Base-by-base conservation (phyloP, 1,139 yeast genomes). In the Zygosaccharomyces sapae region DNA sequence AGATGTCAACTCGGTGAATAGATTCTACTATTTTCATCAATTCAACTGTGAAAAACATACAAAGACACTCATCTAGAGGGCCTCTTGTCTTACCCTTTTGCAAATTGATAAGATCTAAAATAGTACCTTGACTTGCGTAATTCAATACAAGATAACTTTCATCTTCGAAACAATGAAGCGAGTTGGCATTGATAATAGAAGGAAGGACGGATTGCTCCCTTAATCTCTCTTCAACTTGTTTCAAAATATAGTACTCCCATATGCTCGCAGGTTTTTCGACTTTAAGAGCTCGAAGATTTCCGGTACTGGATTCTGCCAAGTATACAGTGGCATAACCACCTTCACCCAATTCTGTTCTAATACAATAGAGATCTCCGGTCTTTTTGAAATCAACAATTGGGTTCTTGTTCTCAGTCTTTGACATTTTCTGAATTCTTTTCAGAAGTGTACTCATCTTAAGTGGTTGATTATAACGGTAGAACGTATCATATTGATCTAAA, bases 291-390 rank as follows among this genome's bases (percentile, higher is more conserved):
- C 74, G 75, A 30, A 78, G 61, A 3, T 68, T 61, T 0, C 88
- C 89, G 13, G 72, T 66, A 46, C 79, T 80, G 8, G 81, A 74
- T 63, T 86, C 94, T 0, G 86, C 83, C 20, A 87, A 69, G 61
- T 81, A 88, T 0, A 88, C 96, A 1, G 80, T 74, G 0, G 94
- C 95, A 67, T 74, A 83, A 0, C 94, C 95, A 6, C 96, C 95
- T 57, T 76, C 76, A 0, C 96, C 96, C 9, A 90, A 68, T 53
- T 81, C 79, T 44, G 74, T 73, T 35, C 80, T 72, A 48, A 87
- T 70, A 52, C 82, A 77, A 59, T 72, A 80, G 4, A 77, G 70
- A 46, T 76, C 80, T 41, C 73, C 73, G 1, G 79, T 80, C 50
- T 49, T 69, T 57, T 45, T 62, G 43, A 64, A 62, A 42, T 61